Evolutionary conservation across 1,284 basidiomycete species (phyloP), one percentile per base, ranked within the genome.

Genomic region (Papiliotrema terrestris): DNA sequence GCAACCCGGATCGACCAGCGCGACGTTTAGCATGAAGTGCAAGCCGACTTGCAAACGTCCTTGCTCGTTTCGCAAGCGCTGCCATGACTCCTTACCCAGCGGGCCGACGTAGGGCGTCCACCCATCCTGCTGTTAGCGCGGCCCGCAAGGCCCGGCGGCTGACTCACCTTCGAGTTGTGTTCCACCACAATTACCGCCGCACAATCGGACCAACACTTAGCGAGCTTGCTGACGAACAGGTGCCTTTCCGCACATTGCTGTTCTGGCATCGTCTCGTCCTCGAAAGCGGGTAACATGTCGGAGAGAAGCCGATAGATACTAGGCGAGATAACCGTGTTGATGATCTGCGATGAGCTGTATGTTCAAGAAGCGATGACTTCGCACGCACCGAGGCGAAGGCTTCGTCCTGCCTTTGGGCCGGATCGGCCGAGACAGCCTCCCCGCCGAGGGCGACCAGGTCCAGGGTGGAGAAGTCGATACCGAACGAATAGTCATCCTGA

Each of bases 201-300:
- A 64, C 87, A 91, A 8, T 85, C 84, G 2, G 87, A 80, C 89
- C 89, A 94, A 65, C 85, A 87, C 58, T 86, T 83, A 20, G 91
- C 81, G 75, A 89, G 84, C 38, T 78, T 69, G 59, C 84, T 82
- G 38, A 78, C 62, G 46, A 75, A 72, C 4, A 61, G 49, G 35
- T 68, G 69, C 23, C 65, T 52, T 9, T 78, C 77, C 3, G 70
- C 62, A 39, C 66, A 56, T 44, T 55, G 38, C 26, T 52, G 29
- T 11, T 64, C 66, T 64, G 37, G 60, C 56, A 17, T 56, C 56
- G 19, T 59, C 53, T 59, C 56, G 19, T 68, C 55, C 6, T 63
- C 68, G 35, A 73, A 76, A 37, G 77, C 68, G 2, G 78, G 75
- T 1, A 75, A 60, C 63, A 75, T 73, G 63, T 82, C 83, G 29